Conservation (phyloP, 768 basidiomycete genomes). For the Terana coerulea region DNA sequence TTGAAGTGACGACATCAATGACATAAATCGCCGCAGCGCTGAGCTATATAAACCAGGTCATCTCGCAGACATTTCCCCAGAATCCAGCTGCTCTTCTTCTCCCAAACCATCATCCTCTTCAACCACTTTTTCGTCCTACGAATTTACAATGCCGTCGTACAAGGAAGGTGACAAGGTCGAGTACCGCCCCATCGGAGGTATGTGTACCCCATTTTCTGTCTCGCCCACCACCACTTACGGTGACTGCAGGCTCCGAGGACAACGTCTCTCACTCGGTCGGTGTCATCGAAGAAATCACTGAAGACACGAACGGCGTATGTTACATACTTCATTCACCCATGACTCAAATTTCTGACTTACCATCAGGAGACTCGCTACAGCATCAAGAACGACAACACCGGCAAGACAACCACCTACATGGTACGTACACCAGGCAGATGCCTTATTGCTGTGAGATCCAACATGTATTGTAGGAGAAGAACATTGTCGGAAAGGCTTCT, state of each 20-base stretch:
- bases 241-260: constrained; percentile 26
- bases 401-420: constrained; percentile 36
- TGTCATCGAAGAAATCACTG: constrained; percentile 29
- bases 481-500: constrained; percentile 32
- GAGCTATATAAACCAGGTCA: constrained; percentile 1
- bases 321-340: not conserved
- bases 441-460: too few relatives aligned
- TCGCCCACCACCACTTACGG: not conserved
- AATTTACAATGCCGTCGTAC: not conserved
- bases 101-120: not conserved
- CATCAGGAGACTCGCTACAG: constrained; percentile 30
- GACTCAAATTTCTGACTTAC: not conserved
- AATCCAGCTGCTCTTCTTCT: not conserved
- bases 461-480: constrained; percentile 31
- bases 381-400: constrained; percentile 42
- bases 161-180: constrained; percentile 39
- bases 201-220: not conserved
- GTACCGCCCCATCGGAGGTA: constrained; percentile 40
- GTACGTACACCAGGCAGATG: constrained; percentile 25
- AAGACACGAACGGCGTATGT: constrained; percentile 32
- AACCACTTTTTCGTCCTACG: not conserved
- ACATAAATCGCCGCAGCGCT: not conserved
- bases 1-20: constrained; percentile 7
- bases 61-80: not conserved
- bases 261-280: constrained; percentile 37